A percentile compares a stretch with the other conserved stretches of the same genome.
Evolutionary conservation across 1,284 basidiomycete genomes (phyloP).

Genomic region (Malassezia sp.): DNA sequence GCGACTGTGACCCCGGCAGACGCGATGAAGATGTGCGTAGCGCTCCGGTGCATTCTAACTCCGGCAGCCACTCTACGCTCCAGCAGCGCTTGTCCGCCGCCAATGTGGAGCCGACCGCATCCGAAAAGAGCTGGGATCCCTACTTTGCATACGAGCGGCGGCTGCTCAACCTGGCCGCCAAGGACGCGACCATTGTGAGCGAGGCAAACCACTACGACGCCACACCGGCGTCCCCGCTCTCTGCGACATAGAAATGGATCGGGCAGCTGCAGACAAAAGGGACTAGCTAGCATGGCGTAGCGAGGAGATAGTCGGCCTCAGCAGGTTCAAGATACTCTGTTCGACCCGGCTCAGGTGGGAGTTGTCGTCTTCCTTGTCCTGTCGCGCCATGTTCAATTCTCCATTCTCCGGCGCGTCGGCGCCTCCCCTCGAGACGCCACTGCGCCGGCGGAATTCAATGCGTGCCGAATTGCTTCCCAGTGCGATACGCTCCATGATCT

Average conservation of each 20-base stretch:
- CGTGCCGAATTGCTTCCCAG: constrained; percentile 14
- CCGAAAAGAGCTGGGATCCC: constrained; percentile 10
- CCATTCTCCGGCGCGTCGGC: background rate
- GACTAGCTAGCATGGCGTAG: too few relatives aligned
- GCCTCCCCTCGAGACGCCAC: background rate
- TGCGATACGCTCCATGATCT: constrained; percentile 16
- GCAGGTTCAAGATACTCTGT: constrained; percentile 12
- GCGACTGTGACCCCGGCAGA: constrained; percentile 4
- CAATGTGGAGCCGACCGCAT: constrained; percentile 1
- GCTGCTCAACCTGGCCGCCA: constrained; percentile 12
- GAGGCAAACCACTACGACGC: constrained; percentile 2
- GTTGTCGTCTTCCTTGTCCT: constrained; percentile 4
- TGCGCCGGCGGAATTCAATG: constrained; percentile 15
- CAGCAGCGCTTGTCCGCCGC: constrained; percentile 13
- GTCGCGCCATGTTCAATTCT: background rate
- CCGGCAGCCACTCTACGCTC: constrained; percentile 4
- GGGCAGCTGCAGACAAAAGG: too few relatives aligned
- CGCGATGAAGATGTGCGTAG: constrained; percentile 12
- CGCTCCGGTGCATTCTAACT: background rate
- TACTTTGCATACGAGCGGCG: constrained; percentile 15
- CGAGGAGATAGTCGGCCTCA: constrained; percentile 10
- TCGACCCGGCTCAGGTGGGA: constrained; percentile 8
- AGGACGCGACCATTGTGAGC: constrained; percentile 6
- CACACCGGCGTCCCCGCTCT: too few relatives aligned
- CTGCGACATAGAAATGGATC: too few relatives aligned